Conservation (phyloP, 495 filamentous ascomycete genomes). For the Penicillium paradoxum region DNA sequence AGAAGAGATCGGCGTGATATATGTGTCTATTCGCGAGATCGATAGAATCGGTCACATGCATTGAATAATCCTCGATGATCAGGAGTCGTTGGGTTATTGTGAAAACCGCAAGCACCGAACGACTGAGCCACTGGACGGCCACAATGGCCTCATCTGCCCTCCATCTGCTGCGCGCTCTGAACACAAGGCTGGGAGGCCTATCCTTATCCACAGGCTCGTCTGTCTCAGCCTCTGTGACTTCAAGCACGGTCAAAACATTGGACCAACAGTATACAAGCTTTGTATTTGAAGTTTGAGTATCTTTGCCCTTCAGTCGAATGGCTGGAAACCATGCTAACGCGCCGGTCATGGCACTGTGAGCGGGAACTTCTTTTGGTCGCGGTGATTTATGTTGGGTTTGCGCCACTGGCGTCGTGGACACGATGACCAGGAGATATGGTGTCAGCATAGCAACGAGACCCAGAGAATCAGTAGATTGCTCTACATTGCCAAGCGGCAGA, state of each 20-base stretch:
- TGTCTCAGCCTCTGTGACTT: conserved; percentile 66
- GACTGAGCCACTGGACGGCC: conserved; percentile 92
- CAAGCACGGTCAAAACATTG: conserved; percentile 86
- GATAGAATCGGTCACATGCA: conserved; percentile 89
- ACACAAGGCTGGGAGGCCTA: conserved; percentile 70
- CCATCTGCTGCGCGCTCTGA: conserved; percentile 83
- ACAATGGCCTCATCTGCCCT: conserved; percentile 93
- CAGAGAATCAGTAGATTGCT: conserved; percentile 79
- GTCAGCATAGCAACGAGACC: conserved; percentile 94
- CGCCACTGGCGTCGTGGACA: conserved; percentile 91
- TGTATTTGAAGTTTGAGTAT: conserved; percentile 43
- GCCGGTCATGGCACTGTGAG: conserved; percentile 86
- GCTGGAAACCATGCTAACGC: conserved; percentile 97
- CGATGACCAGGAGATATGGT: conserved; percentile 90
- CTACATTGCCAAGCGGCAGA: conserved; percentile 85
- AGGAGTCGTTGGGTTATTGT: conserved; percentile 91
- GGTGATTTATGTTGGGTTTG: conserved; percentile 93
- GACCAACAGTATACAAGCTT: conserved; percentile 99
- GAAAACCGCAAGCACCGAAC: conserved; percentile 84
- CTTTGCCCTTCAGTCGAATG: conserved; percentile 78
- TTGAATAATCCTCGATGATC: conserved; percentile 81
- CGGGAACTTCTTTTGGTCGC: conserved; percentile 81
- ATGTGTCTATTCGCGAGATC: conserved; percentile 90
- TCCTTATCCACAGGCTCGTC: conserved; percentile 58
- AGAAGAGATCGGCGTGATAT: conserved; percentile 85